Evolutionary conservation across 345 rosid species (phyloP).

Genomic region (Salix purpurea): DNA sequence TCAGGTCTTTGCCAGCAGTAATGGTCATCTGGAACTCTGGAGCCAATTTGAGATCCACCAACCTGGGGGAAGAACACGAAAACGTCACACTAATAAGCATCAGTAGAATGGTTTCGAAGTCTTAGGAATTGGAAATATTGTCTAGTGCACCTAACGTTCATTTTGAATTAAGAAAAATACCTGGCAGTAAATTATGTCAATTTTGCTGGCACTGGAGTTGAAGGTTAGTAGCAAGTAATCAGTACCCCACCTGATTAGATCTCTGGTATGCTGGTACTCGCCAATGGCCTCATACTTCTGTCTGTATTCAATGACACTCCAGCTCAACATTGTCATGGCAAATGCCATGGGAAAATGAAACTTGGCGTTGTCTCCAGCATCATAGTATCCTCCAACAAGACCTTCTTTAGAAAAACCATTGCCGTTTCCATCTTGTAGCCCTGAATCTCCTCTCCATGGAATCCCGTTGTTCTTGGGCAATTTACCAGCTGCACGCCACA

Average conservation of each 20-base stretch:
- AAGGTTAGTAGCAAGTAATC: conserved; percentile 82
- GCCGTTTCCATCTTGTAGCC: conserved; percentile 52
- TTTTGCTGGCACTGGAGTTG: conserved; percentile 59
- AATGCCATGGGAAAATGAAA: conserved; percentile 89
- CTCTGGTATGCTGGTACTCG: conserved; percentile 58
- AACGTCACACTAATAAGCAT: not conserved
- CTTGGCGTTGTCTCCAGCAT: conserved; percentile 73
- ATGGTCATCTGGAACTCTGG: conserved; percentile 64
- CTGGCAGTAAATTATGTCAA: conserved; percentile 61
- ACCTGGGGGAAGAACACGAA: conserved; percentile 32
- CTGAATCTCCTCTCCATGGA: conserved; percentile 75
- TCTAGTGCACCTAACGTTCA: not conserved
- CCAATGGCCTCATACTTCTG: conserved; percentile 55
- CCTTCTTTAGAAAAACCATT: conserved; percentile 43
- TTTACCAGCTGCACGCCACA: conserved; percentile 59
- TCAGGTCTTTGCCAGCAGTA: conserved; percentile 80
- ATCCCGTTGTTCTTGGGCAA: conserved; percentile 60
- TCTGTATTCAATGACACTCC: conserved; percentile 82
- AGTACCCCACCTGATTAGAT: conserved; percentile 77
- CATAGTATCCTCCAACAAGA: conserved; percentile 79
- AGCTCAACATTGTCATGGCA: conserved; percentile 86
- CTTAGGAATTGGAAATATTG: not conserved
- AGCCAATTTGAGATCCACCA: conserved; percentile 54
- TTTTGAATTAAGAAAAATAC: conserved; percentile 14
- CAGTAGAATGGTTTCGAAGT: too few relatives aligned